Evolutionary conservation across 2,329 filamentous ascomycete genomes (phyloP), one percentile per base, ranked within the genome.

Genomic region (Akanthomyces lecanii): DNA sequence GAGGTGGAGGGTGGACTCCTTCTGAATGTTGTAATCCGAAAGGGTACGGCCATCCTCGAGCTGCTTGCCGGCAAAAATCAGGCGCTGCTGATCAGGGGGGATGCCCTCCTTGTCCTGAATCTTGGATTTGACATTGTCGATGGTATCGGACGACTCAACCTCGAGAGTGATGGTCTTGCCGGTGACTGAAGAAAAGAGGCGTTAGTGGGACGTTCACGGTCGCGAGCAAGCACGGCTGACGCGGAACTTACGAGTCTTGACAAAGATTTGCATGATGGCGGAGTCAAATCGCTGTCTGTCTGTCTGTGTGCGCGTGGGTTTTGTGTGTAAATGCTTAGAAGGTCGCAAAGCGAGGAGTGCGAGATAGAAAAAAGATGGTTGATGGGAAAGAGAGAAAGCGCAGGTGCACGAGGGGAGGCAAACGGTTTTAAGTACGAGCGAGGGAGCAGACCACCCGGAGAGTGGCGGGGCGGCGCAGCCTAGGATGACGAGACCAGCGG

Each of bases 1-100:
- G 44, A 92, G 78, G 71, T 92, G 89, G 18, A 91, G 85, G 33
- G 89, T 92, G 1, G 85, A 87, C 77, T 85, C 82, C 76, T 84
- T 85, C 74, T 84, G 81, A 62, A 84, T 85, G 71, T 83, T 82
- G 78, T 83, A 82, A 65, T 83, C 81, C 60, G 78, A 79, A 8
- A 84, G 76, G 62, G 81, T 84, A 61, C 81, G 81, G 65, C 94
- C 93, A 70, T 98, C 94, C 77, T 98, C 94, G 4, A 97, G 86
- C 76, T 98, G 94, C 85, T 98, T 98, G 65, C 94, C 94, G 51
- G 93, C 93, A 70, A 97, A 97, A 76, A 97, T 97, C 69, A 97
- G 78, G 70, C 93, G 94, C 82, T 97, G 93, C 79, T 98, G 93
- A 74, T 97, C 93, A 12, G 93, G 93, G 53, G 93, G 94, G 63